Conservation (phyloP, 2,329 filamentous ascomycete species). For the Meredithiella fracta region DNA sequence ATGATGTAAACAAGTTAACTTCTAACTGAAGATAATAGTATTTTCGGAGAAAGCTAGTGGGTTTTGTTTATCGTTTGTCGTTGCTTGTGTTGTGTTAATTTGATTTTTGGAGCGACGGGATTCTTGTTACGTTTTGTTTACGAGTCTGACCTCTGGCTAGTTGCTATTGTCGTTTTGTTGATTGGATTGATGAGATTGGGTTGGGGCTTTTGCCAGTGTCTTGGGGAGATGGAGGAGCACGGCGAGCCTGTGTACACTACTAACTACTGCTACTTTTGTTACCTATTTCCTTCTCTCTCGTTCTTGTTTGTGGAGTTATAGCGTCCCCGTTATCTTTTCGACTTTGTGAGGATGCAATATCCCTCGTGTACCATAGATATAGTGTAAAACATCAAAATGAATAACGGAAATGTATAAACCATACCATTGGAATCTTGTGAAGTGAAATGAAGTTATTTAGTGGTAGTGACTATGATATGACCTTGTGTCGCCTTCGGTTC, state of each 20-base stretch:
- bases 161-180: conserved; percentile 7
- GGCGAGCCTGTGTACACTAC: conserved; percentile 4
- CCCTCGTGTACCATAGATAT: conserved; percentile 14
- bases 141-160: conserved; percentile 1
- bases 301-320: conserved; percentile 1
- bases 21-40: not conserved
- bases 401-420: conserved; percentile 4
- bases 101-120: not conserved
- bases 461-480: not conserved
- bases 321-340: not conserved
- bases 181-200: too few relatives aligned
- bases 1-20: conserved; percentile 36
- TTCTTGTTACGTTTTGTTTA: conserved; percentile 6
- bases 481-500: not conserved
- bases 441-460: not conserved
- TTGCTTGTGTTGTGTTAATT: not conserved
- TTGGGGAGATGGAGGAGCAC: too few relatives aligned
- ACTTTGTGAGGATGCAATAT: conserved; percentile 5
- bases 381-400: conserved; percentile 13
- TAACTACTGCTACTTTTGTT: not conserved
- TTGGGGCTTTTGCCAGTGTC: conserved; percentile 2
- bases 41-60: not conserved
- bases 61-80: conserved; percentile 1
- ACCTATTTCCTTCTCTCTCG: not conserved
- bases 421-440: not conserved